Evolutionary conservation across 2,329 filamentous ascomycete genomes (phyloP).

Genomic region (Cladosporium austrohemisphaericum): DNA sequence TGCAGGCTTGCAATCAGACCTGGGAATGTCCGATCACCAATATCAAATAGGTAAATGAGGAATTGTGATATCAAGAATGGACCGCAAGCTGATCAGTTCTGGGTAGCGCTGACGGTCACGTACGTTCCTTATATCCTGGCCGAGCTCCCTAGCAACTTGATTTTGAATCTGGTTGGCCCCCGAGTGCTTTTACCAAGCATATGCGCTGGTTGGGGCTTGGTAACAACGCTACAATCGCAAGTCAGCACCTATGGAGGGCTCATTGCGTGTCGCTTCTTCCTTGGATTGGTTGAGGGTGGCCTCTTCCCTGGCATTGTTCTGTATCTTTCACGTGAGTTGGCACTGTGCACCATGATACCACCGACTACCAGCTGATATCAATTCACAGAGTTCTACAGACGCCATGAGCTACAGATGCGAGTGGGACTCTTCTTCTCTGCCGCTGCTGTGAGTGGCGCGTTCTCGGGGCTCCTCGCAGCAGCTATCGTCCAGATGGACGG

Average conservation of each 20-base stretch:
- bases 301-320: constrained; percentile 28
- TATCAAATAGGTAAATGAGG: constrained; percentile 16
- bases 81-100: neutral
- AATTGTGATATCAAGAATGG: neutral
- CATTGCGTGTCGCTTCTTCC: constrained; percentile 25
- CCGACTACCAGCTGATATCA: constrained; percentile 8
- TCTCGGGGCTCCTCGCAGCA: constrained; percentile 52
- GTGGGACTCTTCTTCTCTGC: constrained; percentile 34
- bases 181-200: constrained; percentile 29
- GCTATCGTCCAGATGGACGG: constrained; percentile 55
- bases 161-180: constrained; percentile 40
- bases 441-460: constrained; percentile 48
- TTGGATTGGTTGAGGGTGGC: constrained; percentile 61
- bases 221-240: constrained; percentile 31
- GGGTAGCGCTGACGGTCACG: constrained; percentile 27
- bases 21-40: constrained; percentile 16
- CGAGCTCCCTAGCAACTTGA: constrained; percentile 37
- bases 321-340: too few species aligned
- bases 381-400: constrained; percentile 28
- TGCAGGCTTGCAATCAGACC: constrained; percentile 15
- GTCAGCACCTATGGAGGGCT: constrained; percentile 29
- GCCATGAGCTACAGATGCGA: constrained; percentile 30
- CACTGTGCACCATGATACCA: constrained; percentile 45
- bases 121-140: constrained; percentile 37
- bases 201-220: constrained; percentile 30